Base-by-base conservation (phyloP, 768 basidiomycete species). In the Cubamyces sp. region DNA sequence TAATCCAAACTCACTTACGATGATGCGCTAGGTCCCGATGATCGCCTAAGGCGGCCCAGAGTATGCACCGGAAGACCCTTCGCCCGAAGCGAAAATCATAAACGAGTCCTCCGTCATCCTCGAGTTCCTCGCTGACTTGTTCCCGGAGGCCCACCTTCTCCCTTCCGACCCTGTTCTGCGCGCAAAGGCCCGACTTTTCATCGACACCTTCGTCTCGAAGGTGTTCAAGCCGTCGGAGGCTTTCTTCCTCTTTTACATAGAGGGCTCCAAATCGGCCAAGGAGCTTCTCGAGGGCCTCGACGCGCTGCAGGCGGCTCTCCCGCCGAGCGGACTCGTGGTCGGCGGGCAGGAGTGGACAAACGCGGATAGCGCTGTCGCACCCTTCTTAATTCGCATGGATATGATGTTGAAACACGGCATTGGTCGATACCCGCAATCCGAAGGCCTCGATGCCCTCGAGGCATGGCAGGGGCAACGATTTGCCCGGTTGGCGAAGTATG, bases 101-200 rank as follows among this genome's bases (percentile, higher is more conserved):
- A 76, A 82, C 7, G 87, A 90, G 68, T 88, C 86, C 3, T 80
- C 83, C 42, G 74, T 88, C 45, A 82, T 88, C 55, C 74, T 88
- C 54, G 87, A 90, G 69, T 85, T 90, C 73, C 71, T 89, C 57
- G 84, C 84, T 3, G 87, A 88, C 69, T 70, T 87, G 54, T 82
- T 77, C 69, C 80, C 82, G 1, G 69, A 77, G 42, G 77, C 81
- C n/a, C 47, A 65, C 19, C 75, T 88, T 28, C 78, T 86, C 14
- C 87, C 87, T 1, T 68, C 74, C 8, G 82, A 85, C 68, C 84
- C 84, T 0, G 78, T 88, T 39, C 66, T 70, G 2, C 82, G 86
- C 37, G 87, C 88, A 25, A 75, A 80, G 57, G 82, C 78, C 5
- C 84, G 87, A 18, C 82, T 88, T 71, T 86, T 88, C 75, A 78